phyloP scores from a whole-genome alignment of 2,329 filamentous ascomycete genomes.

The Talaromyces sp. region DNA sequence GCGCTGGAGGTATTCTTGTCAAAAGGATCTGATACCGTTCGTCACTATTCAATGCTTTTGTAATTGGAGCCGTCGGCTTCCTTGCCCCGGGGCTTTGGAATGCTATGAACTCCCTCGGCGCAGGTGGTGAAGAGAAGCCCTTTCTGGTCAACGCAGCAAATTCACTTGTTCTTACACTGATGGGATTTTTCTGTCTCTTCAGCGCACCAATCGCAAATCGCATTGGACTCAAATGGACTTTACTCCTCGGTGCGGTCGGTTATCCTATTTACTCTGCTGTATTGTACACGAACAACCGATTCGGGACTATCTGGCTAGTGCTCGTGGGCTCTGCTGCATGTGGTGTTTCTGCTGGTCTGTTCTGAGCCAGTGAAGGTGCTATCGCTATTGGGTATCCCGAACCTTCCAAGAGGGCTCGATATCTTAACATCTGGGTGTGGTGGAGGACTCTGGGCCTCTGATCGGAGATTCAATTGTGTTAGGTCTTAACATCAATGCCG shows the following conservation, averaged over 20 bases:
- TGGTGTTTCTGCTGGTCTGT: constrained; percentile 50
- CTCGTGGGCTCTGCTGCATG: constrained; percentile 51
- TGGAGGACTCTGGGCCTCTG: constrained; percentile 53
- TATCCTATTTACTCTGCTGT: constrained; percentile 52
- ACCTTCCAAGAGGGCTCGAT: constrained; percentile 47
- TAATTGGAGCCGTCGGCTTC: constrained; percentile 53
- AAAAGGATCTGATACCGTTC: constrained; percentile 46
- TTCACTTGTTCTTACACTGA: constrained; percentile 49
- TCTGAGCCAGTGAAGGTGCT: constrained; percentile 54
- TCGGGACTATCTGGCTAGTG: constrained; percentile 47
- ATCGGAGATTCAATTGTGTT: constrained; percentile 50
- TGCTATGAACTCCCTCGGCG: constrained; percentile 56
- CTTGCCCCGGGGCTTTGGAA: constrained; percentile 51
- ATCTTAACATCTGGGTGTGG: constrained; percentile 52
- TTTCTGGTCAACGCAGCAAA: constrained; percentile 56
- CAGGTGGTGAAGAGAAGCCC: constrained; percentile 53
- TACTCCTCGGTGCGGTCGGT: constrained; percentile 45
- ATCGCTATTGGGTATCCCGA: constrained; percentile 53
- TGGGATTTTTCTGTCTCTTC: constrained; percentile 47
- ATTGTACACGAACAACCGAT: constrained; percentile 45
- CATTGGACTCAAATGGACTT: constrained; percentile 49
- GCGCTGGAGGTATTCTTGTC: not conserved
- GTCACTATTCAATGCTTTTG: constrained; percentile 52
- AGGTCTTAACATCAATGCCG: constrained; percentile 39
- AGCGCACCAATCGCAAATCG: constrained; percentile 51